These are phyloP conservation scores for Fusarium sp. DNA, from an alignment of 2,329 filamentous ascomycete genomes.

Conservation along the genomic window DNA sequence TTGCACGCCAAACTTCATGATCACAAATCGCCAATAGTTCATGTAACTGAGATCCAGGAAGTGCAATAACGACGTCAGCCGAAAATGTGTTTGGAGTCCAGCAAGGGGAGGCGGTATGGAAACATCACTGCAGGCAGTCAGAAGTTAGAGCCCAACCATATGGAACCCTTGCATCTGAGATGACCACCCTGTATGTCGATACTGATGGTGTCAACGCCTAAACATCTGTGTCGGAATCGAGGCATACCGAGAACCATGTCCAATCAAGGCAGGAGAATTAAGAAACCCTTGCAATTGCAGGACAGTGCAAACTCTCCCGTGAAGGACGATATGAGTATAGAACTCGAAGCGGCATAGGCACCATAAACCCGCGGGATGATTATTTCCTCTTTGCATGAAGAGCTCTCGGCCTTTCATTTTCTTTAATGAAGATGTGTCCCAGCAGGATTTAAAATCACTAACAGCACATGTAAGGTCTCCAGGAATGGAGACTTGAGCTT, in stretches of 20 bases:
- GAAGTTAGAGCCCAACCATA: constrained; percentile 17
- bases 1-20: neutral
- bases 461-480: neutral
- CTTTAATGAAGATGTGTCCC: constrained; percentile 18
- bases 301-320: constrained; percentile 13
- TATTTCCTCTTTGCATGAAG: constrained; percentile 5
- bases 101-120: constrained; percentile 2
- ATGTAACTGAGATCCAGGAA: neutral
- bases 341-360: neutral
- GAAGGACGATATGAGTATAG: neutral
- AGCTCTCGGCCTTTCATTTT: neutral
- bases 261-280: neutral
- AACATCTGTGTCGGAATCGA: constrained; percentile 8
- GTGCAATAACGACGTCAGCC: neutral
- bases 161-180: constrained; percentile 13
- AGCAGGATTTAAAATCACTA: constrained; percentile 18
- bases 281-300: constrained; percentile 13
- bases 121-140: neutral
- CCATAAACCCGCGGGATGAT: constrained; percentile 3
- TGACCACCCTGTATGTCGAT: constrained; percentile 13
- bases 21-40: neutral
- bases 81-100: neutral
- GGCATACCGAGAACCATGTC: neutral
- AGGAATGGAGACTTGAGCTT: constrained; percentile 20
- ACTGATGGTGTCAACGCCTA: constrained; percentile 9